Percentiles rank a stretch among this genome's conserved stretches.
Evolutionary conservation across 2,329 filamentous ascomycete genomes (phyloP).

Genomic region (Lasiodiplodia sp.): DNA sequence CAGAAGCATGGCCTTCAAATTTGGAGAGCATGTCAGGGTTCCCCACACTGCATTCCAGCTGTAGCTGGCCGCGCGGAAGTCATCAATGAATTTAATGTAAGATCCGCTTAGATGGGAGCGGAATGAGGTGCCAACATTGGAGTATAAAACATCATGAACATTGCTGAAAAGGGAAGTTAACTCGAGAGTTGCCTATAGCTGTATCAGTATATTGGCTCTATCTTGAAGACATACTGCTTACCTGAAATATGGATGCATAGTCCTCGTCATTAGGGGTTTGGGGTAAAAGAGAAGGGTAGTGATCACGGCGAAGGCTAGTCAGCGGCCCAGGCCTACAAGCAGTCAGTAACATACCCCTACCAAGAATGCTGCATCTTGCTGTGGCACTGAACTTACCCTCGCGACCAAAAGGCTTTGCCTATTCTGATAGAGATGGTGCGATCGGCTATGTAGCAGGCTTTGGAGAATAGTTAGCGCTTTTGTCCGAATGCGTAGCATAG

Average conservation of each 20-base stretch:
- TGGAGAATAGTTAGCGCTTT: not conserved
- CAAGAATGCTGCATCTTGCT: not conserved
- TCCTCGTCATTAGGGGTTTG: slow-evolving; percentile 68
- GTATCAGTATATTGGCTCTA: not conserved
- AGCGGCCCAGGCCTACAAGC: slow-evolving; percentile 65
- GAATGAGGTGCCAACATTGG: slow-evolving; percentile 72
- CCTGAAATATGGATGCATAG: slow-evolving; percentile 71
- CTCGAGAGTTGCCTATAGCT: slow-evolving; percentile 65
- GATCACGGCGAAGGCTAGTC: slow-evolving; percentile 68
- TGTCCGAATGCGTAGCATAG: not conserved
- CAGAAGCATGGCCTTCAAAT: slow-evolving; percentile 71
- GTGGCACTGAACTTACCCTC: slow-evolving; percentile 46
- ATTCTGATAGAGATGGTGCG: slow-evolving; percentile 74
- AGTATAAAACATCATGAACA: slow-evolving; percentile 76
- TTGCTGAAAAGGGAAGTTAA: slow-evolving; percentile 76
- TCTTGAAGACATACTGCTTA: not conserved
- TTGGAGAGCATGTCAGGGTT: slow-evolving; percentile 60
- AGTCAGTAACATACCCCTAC: not conserved
- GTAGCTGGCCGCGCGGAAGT: slow-evolving; percentile 72
- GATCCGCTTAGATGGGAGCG: slow-evolving; percentile 74
- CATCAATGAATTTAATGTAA: slow-evolving; percentile 78
- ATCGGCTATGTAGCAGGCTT: slow-evolving; percentile 70
- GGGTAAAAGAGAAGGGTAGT: slow-evolving; percentile 72
- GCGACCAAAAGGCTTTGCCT: slow-evolving; percentile 76
- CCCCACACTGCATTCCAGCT: slow-evolving; percentile 72